phyloP scores from a whole-genome alignment of 2,329 filamentous ascomycete genomes.

The Fusarium anthophilum region DNA sequence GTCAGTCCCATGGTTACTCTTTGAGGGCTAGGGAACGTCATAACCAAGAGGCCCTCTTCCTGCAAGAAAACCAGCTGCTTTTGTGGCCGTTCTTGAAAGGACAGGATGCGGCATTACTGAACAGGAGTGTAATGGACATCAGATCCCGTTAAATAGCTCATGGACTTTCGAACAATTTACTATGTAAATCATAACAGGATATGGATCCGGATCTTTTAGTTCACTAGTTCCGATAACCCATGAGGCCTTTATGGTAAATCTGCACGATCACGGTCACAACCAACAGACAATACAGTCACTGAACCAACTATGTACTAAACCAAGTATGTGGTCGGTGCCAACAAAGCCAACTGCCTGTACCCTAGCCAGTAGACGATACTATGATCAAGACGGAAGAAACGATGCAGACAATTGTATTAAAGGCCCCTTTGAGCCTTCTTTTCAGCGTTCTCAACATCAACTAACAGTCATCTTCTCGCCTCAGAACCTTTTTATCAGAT shows the following conservation, averaged over 20 bases:
- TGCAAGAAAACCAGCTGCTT: not conserved
- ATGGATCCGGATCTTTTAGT: not conserved
- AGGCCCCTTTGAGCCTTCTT: not conserved
- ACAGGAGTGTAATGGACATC: not conserved
- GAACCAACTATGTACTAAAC: not conserved
- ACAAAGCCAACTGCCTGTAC: not conserved
- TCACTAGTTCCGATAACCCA: not conserved
- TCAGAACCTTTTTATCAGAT: not conserved
- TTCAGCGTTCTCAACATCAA: not conserved
- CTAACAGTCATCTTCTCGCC: not conserved
- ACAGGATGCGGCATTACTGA: not conserved
- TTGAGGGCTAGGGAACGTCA: not conserved
- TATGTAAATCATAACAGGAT: not conserved
- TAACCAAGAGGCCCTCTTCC: not conserved
- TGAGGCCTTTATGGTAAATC: too few relatives aligned
- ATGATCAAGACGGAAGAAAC: not conserved
- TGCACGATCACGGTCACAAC: not conserved
- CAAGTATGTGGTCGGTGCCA: too few relatives aligned
- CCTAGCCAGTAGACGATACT: not conserved
- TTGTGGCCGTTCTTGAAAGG: not conserved
- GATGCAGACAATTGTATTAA: not conserved
- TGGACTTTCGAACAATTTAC: too few relatives aligned
- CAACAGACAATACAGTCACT: not conserved
- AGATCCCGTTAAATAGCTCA: not conserved
- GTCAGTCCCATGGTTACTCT: not conserved